These are phyloP conservation scores for Salix koriyanagi DNA, from an alignment of 345 rosid genomes.

Conservation along the genomic window DNA sequence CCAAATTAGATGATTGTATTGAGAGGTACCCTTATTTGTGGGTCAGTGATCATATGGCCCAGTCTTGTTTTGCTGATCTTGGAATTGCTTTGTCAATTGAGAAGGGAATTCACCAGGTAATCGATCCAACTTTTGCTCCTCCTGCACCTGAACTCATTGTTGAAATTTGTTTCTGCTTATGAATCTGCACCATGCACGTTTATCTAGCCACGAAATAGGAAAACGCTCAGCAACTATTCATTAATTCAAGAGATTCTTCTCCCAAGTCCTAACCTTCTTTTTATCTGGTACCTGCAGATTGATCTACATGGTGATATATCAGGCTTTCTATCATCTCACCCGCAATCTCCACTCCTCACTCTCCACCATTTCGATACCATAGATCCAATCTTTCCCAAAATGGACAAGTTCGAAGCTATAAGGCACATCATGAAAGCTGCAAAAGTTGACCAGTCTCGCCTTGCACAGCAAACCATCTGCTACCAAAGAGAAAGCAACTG, in stretches of 20 bases:
- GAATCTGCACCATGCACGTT: too few species aligned
- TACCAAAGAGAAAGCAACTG: constrained; percentile 46
- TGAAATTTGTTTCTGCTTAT: too few species aligned
- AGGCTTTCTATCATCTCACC: constrained; percentile 67
- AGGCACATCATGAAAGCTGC: constrained; percentile 62
- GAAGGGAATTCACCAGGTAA: constrained; percentile 70
- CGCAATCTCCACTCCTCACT: constrained; percentile 44
- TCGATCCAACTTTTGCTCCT: background rate
- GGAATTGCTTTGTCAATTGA: constrained; percentile 39
- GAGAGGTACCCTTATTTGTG: constrained; percentile 12
- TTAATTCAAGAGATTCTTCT: too few species aligned
- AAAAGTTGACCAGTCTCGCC: constrained; percentile 42
- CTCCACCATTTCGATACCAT: constrained; percentile 63
- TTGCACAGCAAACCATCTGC: constrained; percentile 65
- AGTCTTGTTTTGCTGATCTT: constrained; percentile 49
- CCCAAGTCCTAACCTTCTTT: too few species aligned
- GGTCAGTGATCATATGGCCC: constrained; percentile 20
- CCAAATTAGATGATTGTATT: constrained; percentile 13
- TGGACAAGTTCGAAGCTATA: constrained; percentile 40
- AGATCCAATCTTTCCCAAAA: constrained; percentile 57
- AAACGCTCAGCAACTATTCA: too few species aligned
- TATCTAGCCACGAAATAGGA: too few species aligned
- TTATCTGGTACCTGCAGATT: constrained; percentile 31
- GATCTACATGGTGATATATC: constrained; percentile 61
- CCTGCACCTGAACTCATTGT: too few species aligned